phyloP scores from a whole-genome alignment of 139 green algal genomes.

The Picochlorum sp. region DNA sequence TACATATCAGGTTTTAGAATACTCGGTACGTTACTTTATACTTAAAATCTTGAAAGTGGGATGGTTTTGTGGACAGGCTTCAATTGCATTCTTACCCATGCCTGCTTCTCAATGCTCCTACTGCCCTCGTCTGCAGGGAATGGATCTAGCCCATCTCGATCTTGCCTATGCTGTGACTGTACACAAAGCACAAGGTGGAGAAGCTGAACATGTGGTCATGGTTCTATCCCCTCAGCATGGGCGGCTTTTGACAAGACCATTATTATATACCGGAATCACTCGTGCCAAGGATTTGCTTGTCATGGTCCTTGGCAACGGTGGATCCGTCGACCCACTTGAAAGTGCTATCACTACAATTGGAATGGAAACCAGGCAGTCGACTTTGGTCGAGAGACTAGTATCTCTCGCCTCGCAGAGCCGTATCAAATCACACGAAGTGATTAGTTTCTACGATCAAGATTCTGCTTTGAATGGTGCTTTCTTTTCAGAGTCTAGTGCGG shows the following conservation, averaged over 20 bases:
- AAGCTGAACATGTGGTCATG: conserved; percentile 63
- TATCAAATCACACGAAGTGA: neutral
- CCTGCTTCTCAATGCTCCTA: neutral
- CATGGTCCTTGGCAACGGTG: conserved; percentile 20
- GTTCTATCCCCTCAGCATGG: conserved; percentile 26
- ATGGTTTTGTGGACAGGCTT: too few species aligned
- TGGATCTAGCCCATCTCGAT: conserved; percentile 30
- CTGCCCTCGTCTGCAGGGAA: too few species aligned
- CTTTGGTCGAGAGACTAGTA: conserved; percentile 14
- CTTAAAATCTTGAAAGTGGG: too few species aligned
- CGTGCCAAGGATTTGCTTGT: conserved; percentile 39
- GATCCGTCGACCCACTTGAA: conserved; percentile 9
- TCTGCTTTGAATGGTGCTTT: neutral
- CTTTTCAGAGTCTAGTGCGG: neutral
- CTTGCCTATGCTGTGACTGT: conserved; percentile 70
- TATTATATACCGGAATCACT: conserved; percentile 70
- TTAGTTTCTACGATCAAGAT: conserved; percentile 3
- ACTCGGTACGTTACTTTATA: too few species aligned
- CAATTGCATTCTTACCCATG: too few species aligned
- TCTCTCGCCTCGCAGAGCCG: neutral
- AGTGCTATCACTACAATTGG: conserved; percentile 13
- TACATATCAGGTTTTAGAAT: neutral
- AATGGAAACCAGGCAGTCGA: conserved; percentile 9
- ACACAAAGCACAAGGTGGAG: conserved; percentile 83
- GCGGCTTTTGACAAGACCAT: conserved; percentile 44